Evolutionary conservation across 345 rosid genomes (phyloP).

Genomic region (Arabis alpina): DNA sequence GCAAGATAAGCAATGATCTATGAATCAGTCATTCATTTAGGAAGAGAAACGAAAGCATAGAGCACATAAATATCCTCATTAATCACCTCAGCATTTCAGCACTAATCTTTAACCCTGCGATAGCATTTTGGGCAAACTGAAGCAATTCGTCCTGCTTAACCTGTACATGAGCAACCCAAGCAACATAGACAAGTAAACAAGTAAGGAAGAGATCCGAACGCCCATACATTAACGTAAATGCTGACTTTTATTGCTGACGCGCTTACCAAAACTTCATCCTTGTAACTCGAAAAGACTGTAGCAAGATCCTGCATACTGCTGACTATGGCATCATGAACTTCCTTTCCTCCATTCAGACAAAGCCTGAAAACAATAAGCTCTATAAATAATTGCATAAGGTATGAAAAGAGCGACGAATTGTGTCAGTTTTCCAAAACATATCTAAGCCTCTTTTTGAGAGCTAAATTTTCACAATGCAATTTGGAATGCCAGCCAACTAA

Average conservation of each 20-base stretch:
- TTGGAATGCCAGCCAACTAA: conserved; percentile 46
- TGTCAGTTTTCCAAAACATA: background rate
- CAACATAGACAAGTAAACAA: conserved; percentile 3
- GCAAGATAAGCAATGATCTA: conserved; percentile 28
- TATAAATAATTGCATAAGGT: conserved; percentile 9
- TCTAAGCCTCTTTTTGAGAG: background rate
- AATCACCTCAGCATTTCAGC: conserved; percentile 77
- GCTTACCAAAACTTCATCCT: conserved; percentile 95
- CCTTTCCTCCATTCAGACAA: conserved; percentile 92
- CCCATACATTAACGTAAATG: background rate
- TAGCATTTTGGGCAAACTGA: conserved; percentile 87
- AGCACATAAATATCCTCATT: conserved; percentile 15
- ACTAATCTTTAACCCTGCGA: conserved; percentile 82
- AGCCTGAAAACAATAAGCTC: conserved; percentile 53
- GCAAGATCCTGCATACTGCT: conserved; percentile 96
- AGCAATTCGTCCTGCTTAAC: conserved; percentile 97
- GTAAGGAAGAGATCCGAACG: conserved; percentile 33
- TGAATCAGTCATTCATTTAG: conserved; percentile 11
- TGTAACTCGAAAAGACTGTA: conserved; percentile 73
- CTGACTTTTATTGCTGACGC: conserved; percentile 23
- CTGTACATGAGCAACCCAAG: conserved; percentile 45
- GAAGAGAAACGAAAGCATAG: conserved; percentile 24
- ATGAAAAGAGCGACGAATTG: conserved; percentile 28
- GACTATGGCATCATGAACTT: conserved; percentile 88
- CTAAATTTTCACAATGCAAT: conserved; percentile 7